Percentiles rank a stretch among this genome's conserved stretches.
phyloP scores from a whole-genome alignment of 2,329 filamentous ascomycete species.

The Aspergillus texensis region DNA sequence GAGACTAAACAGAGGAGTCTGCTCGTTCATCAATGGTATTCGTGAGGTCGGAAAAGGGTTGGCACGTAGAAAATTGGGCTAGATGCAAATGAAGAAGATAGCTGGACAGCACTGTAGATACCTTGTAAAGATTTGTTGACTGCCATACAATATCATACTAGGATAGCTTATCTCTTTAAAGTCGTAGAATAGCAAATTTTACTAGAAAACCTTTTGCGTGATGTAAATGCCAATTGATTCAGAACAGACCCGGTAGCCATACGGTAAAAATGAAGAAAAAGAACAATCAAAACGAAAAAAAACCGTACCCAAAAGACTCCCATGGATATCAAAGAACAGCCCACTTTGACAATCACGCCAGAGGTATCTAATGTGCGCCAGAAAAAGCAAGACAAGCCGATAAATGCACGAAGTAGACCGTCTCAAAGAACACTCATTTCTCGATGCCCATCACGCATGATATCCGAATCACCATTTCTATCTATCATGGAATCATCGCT shows the following conservation, averaged over 20 bases:
- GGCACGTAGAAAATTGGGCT: background rate
- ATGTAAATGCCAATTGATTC: background rate
- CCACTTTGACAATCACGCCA: conserved; percentile 6
- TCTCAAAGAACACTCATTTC: conserved; percentile 35
- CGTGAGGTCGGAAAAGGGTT: background rate
- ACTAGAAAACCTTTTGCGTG: background rate
- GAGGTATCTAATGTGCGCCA: conserved; percentile 23
- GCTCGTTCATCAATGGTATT: background rate
- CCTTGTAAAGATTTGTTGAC: background rate
- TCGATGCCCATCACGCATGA: conserved; percentile 26
- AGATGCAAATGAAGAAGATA: background rate
- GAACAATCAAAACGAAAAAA: background rate
- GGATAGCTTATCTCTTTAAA: background rate
- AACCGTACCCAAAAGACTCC: background rate
- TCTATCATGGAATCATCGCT: conserved; percentile 30
- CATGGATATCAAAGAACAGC: conserved; percentile 5
- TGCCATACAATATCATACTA: background rate
- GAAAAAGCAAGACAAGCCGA: conserved; percentile 15
- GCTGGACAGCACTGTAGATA: background rate
- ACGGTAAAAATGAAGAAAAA: background rate
- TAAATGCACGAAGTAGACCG: conserved; percentile 9
- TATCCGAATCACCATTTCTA: conserved; percentile 19
- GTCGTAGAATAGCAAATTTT: background rate
- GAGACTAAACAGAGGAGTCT: too few relatives aligned
- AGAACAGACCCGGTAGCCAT: background rate